Evolutionary conservation across 176 grass and related monocot genomes (phyloP), one percentile per base, ranked within the genome.

Genomic region (Phoenix roebelenii): DNA sequence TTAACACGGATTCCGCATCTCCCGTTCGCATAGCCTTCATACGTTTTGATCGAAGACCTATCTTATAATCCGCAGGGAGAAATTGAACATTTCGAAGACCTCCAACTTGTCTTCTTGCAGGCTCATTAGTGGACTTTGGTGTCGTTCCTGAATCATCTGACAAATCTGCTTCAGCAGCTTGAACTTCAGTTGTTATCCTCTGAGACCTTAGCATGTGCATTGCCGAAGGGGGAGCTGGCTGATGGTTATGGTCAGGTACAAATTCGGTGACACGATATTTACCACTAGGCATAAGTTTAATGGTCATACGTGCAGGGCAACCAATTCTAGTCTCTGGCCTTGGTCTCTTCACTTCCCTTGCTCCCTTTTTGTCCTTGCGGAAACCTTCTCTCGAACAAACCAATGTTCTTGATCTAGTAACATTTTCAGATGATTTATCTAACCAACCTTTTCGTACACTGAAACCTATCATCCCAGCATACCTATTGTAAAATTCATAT

Each of bases 311-410:
- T 26, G 77, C 72, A 55, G 32, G 58, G 22, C 83, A 86, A 24
- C 83, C 77, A 77, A 81, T 76, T 73, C 77, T 61, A 35, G 73
- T 77, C 24, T 86, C 83, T 52, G 73, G 70, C 32, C 78, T 74
- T 53, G 72, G 77, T 57, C 58, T 61, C 68, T 76, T 63, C 25
- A 54, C 64, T 71, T 69, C 74, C 63, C 77, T 61, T 54, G 66
- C 67, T 44, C 77, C 72, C 56, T 76, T 73, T 72, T 75, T 75
- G 49, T 77, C 63, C 55, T 76, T 82, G 51, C 75, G 69, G 49
- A 85, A 80, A 14, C 83, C 83, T 54, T 85, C 67, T 49, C 73
- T 74, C 26, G 83, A 85, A 62, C 83, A 85, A 68, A 85, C 83
- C 54, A 67, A 61, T 12, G 76, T 80, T 64, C 69, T 70, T 22